phyloP scores from a whole-genome alignment of 108 stramenopile genomes.

The Nannochloropsis gaditana region DNA sequence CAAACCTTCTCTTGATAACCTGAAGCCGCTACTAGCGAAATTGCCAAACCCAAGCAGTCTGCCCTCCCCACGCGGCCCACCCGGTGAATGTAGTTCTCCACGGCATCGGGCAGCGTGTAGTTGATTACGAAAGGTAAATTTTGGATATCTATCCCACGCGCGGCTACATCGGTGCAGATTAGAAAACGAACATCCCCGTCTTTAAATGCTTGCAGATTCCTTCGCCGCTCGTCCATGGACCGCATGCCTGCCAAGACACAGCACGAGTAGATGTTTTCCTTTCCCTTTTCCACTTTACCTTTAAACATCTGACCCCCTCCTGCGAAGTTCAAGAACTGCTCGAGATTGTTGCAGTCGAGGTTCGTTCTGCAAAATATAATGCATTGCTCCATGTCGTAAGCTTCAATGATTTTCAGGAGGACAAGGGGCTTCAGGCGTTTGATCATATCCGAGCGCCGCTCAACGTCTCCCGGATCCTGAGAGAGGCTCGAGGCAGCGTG shows the following conservation, averaged over 20 bases:
- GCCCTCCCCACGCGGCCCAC: conserved; percentile 59
- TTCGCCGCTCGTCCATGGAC: conserved; percentile 51
- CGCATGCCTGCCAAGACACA: conserved; percentile 56
- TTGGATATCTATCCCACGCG: conserved; percentile 57
- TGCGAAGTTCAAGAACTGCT: conserved; percentile 43
- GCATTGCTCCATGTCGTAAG: conserved; percentile 50
- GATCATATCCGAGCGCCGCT: conserved; percentile 37
- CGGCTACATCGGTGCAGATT: conserved; percentile 56
- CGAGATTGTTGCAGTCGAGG: conserved; percentile 56
- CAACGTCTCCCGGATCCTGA: background rate
- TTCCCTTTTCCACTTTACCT: conserved; percentile 34
- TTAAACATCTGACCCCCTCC: conserved; percentile 46
- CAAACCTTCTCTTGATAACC: conserved; percentile 53
- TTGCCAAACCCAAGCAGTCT: conserved; percentile 56
- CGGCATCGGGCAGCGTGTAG: conserved; percentile 58
- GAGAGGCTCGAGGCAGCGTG: background rate
- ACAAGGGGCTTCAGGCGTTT: conserved; percentile 54
- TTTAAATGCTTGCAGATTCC: conserved; percentile 55
- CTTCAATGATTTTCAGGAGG: conserved; percentile 39
- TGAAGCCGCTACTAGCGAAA: conserved; percentile 51
- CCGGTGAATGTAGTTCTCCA: conserved; percentile 59
- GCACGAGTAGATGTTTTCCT: conserved; percentile 53
- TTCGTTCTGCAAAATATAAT: conserved; percentile 59
- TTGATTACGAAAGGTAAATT: conserved; percentile 58
- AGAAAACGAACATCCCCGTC: conserved; percentile 54